These are phyloP conservation scores for Phytophthora palmivora DNA, from an alignment of 352 stramenopile species.

Conservation along the genomic window DNA sequence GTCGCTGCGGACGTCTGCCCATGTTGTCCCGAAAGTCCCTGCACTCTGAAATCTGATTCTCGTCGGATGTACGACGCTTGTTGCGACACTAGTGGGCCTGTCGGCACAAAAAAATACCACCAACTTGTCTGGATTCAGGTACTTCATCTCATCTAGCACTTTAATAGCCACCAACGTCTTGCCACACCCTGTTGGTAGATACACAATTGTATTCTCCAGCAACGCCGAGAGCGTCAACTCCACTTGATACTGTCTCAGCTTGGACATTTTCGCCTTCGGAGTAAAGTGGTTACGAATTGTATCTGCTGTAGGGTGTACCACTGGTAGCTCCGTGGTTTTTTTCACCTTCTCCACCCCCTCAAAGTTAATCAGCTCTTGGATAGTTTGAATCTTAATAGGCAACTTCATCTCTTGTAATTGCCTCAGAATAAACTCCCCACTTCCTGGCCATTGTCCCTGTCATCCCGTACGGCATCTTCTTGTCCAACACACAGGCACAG, in stretches of 20 bases:
- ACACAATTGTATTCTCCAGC: constrained; percentile 84
- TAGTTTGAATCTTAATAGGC: constrained; percentile 31
- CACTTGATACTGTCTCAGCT: constrained; percentile 68
- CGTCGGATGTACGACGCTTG: constrained; percentile 75
- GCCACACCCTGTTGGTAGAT: constrained; percentile 77
- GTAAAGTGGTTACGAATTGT: constrained; percentile 43
- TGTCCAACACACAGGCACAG: constrained; percentile 45
- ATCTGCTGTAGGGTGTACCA: constrained; percentile 41
- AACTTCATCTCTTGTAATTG: constrained; percentile 40
- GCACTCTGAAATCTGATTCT: constrained; percentile 63
- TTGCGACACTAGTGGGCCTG: constrained; percentile 75
- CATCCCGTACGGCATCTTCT: constrained; percentile 11
- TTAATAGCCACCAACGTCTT: constrained; percentile 84
- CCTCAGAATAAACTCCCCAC: constrained; percentile 46
- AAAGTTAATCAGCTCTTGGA: constrained; percentile 21
- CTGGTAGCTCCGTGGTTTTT: constrained; percentile 2
- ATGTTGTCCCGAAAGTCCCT: constrained; percentile 68
- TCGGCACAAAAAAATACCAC: constrained; percentile 80
- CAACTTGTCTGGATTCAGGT: constrained; percentile 59
- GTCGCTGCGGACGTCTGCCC: constrained; percentile 10
- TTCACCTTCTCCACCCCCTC: constrained; percentile 1
- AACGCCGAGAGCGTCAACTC: constrained; percentile 73
- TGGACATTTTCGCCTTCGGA: constrained; percentile 50
- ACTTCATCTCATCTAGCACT: constrained; percentile 70
- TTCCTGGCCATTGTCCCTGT: constrained; percentile 24